These are phyloP conservation scores for Fusarium avenaceum DNA, from an alignment of 2,329 filamentous ascomycete genomes.

Conservation along the genomic window DNA sequence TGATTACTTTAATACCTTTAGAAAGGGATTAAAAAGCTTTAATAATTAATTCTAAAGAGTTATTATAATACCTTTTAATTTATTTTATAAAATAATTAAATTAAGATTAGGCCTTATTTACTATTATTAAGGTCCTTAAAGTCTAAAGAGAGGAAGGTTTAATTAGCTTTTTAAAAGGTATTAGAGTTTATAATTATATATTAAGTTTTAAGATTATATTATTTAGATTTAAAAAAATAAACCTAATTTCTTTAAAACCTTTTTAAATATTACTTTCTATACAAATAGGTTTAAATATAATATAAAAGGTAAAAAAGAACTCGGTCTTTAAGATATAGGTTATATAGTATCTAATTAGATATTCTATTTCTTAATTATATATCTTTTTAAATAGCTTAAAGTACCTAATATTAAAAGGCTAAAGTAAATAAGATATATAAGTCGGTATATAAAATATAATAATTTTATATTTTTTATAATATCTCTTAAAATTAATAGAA, in stretches of 20 bases:
- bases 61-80: too few relatives aligned
- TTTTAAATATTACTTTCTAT: background rate
- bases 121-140: background rate
- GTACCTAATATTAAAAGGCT: background rate
- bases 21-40: too few relatives aligned
- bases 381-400: background rate
- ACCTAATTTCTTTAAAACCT: background rate
- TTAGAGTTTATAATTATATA: conserved; percentile 1
- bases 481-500: background rate
- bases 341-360: too few relatives aligned
- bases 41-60: too few relatives aligned
- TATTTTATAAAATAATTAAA: too few relatives aligned
- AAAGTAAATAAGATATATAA: conserved; percentile 1
- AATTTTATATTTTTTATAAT: background rate
- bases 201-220: background rate
- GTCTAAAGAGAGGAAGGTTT: background rate
- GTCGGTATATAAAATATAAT: background rate
- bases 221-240: background rate
- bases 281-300: background rate
- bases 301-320: background rate
- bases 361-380: too few relatives aligned
- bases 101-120: too few relatives aligned
- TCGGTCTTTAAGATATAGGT: background rate
- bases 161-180: background rate
- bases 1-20: too few relatives aligned